Evolutionary conservation across 148 eudicot genomes (phyloP).

Genomic region (Heliosperma pusillum): DNA sequence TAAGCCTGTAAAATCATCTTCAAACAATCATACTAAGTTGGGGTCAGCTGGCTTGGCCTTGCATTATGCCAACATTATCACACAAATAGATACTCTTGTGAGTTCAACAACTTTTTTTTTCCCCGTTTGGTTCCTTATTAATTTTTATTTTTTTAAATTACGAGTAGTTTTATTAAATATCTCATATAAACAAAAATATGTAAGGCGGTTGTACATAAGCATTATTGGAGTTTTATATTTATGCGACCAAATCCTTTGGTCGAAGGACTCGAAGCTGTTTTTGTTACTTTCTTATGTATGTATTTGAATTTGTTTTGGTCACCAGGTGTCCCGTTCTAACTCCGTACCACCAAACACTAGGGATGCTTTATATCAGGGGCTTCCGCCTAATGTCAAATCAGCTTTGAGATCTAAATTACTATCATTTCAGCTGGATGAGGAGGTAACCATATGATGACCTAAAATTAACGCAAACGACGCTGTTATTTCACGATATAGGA

Average conservation of each 20-base stretch:
- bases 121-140: neutral
- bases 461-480: too few relatives aligned
- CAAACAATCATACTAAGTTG: conserved; percentile 51
- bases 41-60: conserved; percentile 93
- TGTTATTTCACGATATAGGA: too few relatives aligned
- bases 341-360: conserved; percentile 88
- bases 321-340: conserved; percentile 84
- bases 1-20: conserved; percentile 43
- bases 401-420: conserved; percentile 74
- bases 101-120: conserved; percentile 24
- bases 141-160: too few relatives aligned
- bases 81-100: conserved; percentile 91
- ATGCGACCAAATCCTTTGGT: neutral
- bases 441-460: conserved; percentile 40
- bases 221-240: neutral
- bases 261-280: too few relatives aligned
- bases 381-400: conserved; percentile 76
- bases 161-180: neutral
- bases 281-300: too few relatives aligned
- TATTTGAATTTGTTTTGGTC: neutral
- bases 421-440: conserved; percentile 65
- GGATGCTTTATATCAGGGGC: conserved; percentile 89
- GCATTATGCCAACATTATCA: conserved; percentile 91
- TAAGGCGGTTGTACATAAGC: neutral
- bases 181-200: neutral